A percentile compares a stretch with the other conserved stretches of the same genome.
These are phyloP conservation scores for Emiliania huxleyi DNA, from an alignment of 78 protist species.

Conservation along the genomic window DNA sequence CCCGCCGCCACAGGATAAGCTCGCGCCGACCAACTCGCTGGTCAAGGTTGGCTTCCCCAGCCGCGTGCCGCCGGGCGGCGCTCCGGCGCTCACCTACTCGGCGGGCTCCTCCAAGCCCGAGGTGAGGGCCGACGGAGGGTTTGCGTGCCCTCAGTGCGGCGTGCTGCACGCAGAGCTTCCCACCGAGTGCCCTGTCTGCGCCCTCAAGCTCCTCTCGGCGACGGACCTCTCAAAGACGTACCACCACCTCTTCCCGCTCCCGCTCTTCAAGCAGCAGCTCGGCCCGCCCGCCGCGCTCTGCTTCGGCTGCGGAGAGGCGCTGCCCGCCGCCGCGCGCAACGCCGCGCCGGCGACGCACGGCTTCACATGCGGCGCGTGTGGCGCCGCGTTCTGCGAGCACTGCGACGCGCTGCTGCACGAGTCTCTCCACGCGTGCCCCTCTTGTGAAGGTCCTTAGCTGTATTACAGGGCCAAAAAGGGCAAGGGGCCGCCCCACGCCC, in stretches of 20 bases:
- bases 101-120: neutral
- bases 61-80: neutral
- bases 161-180: neutral
- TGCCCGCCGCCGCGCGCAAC: neutral
- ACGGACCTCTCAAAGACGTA: neutral
- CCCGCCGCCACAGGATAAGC: too few species aligned
- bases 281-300: neutral
- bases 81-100: neutral
- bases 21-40: neutral
- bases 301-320: neutral
- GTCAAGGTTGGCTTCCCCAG: neutral
- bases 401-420: neutral
- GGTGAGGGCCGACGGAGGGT: neutral
- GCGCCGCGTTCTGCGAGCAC: neutral
- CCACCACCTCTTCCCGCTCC: neutral
- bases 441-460: too few species aligned
- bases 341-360: neutral
- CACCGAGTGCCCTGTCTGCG: neutral
- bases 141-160: neutral
- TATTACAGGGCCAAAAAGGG: too few species aligned
- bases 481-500: too few species aligned
- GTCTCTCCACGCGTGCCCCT: neutral
- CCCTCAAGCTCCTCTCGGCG: neutral
- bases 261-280: neutral
- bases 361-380: neutral